Evolutionary conservation across 768 basidiomycete species (phyloP).

Genomic region (Amanita inopinata): DNA sequence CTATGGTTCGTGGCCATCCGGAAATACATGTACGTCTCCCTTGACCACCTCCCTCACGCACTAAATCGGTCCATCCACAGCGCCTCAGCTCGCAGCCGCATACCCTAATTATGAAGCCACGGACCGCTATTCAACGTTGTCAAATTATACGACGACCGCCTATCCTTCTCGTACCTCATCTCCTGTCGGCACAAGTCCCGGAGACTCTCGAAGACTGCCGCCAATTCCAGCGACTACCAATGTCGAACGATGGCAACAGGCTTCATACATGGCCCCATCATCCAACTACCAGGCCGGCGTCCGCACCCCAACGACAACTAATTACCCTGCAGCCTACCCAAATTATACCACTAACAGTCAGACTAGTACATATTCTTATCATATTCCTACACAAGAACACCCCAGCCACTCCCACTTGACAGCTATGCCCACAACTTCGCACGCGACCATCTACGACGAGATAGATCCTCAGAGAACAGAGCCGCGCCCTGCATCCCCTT

Average conservation of each 20-base stretch:
- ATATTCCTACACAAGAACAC: conserved; percentile 25
- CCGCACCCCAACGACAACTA: conserved; percentile 50
- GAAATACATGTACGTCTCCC: conserved; percentile 25
- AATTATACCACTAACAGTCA: conserved; percentile 31
- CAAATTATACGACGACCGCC: conserved; percentile 28
- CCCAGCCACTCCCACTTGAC: conserved; percentile 7
- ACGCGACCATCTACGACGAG: conserved; percentile 24
- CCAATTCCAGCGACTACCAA: conserved; percentile 42
- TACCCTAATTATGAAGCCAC: conserved; percentile 46
- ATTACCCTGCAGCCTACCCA: conserved; percentile 47
- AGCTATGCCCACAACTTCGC: conserved; percentile 20
- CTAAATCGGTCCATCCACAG: conserved; percentile 24
- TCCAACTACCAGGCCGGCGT: conserved; percentile 23
- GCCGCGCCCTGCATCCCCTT: conserved; percentile 35
- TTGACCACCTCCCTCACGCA: conserved; percentile 20
- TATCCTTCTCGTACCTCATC: conserved; percentile 42
- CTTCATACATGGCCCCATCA: conserved; percentile 20
- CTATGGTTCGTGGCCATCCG: conserved; percentile 36
- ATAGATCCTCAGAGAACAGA: conserved; percentile 22
- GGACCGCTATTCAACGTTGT: conserved; percentile 44
- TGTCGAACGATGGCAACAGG: conserved; percentile 39
- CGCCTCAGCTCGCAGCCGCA: conserved; percentile 36
- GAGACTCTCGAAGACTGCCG: conserved; percentile 50
- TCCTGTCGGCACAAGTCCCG: conserved; percentile 34
- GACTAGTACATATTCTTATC: conserved; percentile 32